Evolutionary conservation across 75 land plant genomes (phyloP), one percentile per base, ranked within the genome.

Genomic region (Larix kaempferi): DNA sequence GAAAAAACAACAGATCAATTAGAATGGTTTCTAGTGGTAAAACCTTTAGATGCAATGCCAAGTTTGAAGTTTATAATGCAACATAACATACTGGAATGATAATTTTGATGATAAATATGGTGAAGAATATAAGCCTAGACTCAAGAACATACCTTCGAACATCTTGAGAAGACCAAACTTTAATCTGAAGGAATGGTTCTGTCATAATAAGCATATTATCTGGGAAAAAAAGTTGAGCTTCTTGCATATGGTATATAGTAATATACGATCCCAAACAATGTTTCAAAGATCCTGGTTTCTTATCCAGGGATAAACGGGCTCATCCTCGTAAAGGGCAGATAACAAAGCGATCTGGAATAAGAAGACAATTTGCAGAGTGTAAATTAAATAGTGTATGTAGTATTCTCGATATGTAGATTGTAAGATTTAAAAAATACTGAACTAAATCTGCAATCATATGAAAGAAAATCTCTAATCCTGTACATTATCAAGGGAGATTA

Each of bases 291-390:
- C 73, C 12, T 10, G 23, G 49, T 39, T 69, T 21, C 25, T 69
- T 69, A 69, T 69, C 73, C 52, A 69, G 11, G 73, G 73, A 69
- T 69, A 69, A 41, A n/a, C 21, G n/a, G 39, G 6, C 4, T 3
- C 52, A 41, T 69, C 49, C 23, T 69, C 35, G 21, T 69, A 44
- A n/a, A 69, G 73, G 49, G 41, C 41, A 44, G 73, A 69, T 44
- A 69, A 37, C 54, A 69, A 41, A 69, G 73, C 52, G 14, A 69
- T 25, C 73, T 69, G 54, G 19, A n/a, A 29, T 66, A 33, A 66
- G 17, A 66, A 66, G 37, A 66, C 35, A 37, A 33, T 66, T 27
- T 27, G 35, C 35, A 66, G 71, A 14, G 10, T 29, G 21, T 14
- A 37, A 13, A 66, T 33, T 5, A 69, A 41, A 19, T 41, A n/a